These are phyloP conservation scores for Phytophthora capsici DNA, from an alignment of 352 stramenopile species.

Conservation along the genomic window DNA sequence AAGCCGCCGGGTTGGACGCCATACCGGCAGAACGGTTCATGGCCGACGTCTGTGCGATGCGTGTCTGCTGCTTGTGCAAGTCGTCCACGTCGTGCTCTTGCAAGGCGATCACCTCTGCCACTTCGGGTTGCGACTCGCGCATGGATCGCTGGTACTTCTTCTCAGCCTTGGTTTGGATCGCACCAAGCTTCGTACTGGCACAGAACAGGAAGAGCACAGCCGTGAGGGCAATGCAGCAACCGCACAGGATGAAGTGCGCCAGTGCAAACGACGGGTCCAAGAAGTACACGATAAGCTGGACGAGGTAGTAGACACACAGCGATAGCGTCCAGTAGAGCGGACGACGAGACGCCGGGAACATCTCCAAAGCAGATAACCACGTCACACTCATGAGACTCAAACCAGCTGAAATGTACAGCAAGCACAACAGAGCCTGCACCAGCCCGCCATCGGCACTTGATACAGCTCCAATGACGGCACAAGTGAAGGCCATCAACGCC, in stretches of 20 bases:
- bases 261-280: slow-evolving; percentile 66
- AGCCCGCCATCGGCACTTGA: slow-evolving; percentile 43
- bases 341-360: slow-evolving; percentile 75
- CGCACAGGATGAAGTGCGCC: slow-evolving; percentile 62
- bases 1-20: slow-evolving; percentile 27
- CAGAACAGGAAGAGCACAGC: slow-evolving; percentile 77
- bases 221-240: slow-evolving; percentile 52
- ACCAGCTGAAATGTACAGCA: slow-evolving; percentile 70
- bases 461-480: slow-evolving; percentile 54
- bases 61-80: slow-evolving; percentile 63
- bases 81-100: slow-evolving; percentile 47
- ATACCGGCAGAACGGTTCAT: slow-evolving; percentile 39
- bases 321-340: slow-evolving; percentile 75
- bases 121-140: slow-evolving; percentile 43
- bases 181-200: slow-evolving; percentile 80
- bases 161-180: slow-evolving; percentile 88
- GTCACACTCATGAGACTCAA: slow-evolving; percentile 79
- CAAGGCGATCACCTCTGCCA: slow-evolving; percentile 23
- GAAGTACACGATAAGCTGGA: slow-evolving; percentile 65
- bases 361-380: slow-evolving; percentile 79
- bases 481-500: slow-evolving; percentile 64
- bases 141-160: slow-evolving; percentile 71
- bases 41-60: slow-evolving; percentile 56
- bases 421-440: slow-evolving; percentile 57
- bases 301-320: slow-evolving; percentile 68